Evolutionary conservation across 805 yeast species (phyloP).

Genomic region (Cephaloascus fragrans): DNA sequence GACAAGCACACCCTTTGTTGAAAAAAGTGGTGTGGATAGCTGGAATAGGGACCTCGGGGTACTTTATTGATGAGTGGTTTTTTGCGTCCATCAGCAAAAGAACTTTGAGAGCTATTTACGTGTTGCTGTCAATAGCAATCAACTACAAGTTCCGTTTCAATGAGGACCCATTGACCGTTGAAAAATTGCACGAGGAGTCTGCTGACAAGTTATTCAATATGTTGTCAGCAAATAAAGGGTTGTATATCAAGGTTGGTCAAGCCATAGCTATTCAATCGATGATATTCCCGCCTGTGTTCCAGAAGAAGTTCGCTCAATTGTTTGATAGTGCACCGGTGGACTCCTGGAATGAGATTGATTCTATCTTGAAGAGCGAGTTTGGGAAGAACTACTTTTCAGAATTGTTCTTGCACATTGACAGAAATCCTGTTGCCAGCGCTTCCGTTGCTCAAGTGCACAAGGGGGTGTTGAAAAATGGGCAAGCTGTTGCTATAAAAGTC

Average conservation of each 20-base stretch:
- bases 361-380: conserved; percentile 24
- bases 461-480: conserved; percentile 36
- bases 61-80: conserved; percentile 22
- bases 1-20: too few species aligned
- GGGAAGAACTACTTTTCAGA: conserved; percentile 30
- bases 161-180: conserved; percentile 23
- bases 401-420: conserved; percentile 36
- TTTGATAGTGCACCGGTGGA: conserved; percentile 66
- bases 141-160: conserved; percentile 50
- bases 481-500: conserved; percentile 53
- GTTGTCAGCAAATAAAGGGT: conserved; percentile 39
- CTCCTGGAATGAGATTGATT: conserved; percentile 35
- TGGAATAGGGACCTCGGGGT: conserved; percentile 8
- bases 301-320: conserved; percentile 42
- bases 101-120: conserved; percentile 39
- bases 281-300: conserved; percentile 57
- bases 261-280: conserved; percentile 69
- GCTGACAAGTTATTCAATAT: conserved; percentile 41
- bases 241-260: conserved; percentile 73
- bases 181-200: conserved; percentile 47
- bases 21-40: neutral
- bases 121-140: conserved; percentile 39
- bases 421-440: conserved; percentile 62
- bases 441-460: conserved; percentile 64
- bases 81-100: conserved; percentile 44